Base-by-base conservation (phyloP, 352 stramenopile genomes). In the Globisporangium perplexum region DNA sequence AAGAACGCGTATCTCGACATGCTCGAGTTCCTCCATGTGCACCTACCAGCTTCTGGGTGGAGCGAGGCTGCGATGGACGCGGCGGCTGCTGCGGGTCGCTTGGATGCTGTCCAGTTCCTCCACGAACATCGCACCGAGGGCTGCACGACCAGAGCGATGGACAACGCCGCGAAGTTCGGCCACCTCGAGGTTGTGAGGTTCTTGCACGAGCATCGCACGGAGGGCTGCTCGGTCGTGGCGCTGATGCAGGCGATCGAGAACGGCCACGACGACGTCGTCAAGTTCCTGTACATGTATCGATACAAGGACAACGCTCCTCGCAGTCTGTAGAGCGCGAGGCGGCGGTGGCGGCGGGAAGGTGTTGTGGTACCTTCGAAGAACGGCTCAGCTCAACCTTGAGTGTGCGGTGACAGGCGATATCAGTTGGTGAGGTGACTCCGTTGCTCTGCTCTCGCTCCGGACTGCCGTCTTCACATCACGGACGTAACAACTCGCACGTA, bases 1-100 rank as follows among this genome's bases (percentile, higher is more conserved):
- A 59, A 41, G 26, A 59, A 45, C 17, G 46, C 51, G 17, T 41
- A 60, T 39, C 42, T 67, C 6, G 59, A 53, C 1, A 23, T 70
- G 5, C 49, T 70, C 3, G 26, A 65, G 22, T 70, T 70, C 42
- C 46, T 70, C 17, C 49, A 70, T 20, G 30, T 47, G 28, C 30
- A 70, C 15, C 50, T 53, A 3, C 57, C 59, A 15, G 47, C 45
- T 11, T 22, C 64, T 42, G 52, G 62, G 0, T 61, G 45, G 23
- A 63, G 57, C 15, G 44, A 42, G 14, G 46, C 39, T 35, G 62
- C 57, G 12, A 66, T 69, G 57, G 53, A 66, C 53, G 36, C 26
- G 3, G 42, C 57, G 3, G 62, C 57, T 4, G 45, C 38, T 15
- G 36, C 55, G 2, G 57, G 62, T 2, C 24, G 64, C 23, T 31